Base-by-base conservation (phyloP, 2,329 filamentous ascomycete genomes). In the Fusarium neocosmosporiellum region DNA sequence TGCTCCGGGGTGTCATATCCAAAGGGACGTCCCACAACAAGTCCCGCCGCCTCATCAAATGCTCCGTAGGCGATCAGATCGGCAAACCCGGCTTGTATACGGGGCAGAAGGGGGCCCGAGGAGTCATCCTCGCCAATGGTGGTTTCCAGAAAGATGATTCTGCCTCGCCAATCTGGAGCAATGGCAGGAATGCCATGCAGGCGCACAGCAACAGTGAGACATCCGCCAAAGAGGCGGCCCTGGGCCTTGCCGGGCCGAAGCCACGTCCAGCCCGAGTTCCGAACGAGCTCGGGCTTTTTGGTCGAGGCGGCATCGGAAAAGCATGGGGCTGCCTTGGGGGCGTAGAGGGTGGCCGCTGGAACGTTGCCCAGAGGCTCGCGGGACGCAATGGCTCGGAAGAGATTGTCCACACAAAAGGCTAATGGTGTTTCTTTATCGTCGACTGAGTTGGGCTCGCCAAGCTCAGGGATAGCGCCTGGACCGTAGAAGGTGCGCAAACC, bases 401-500 rank as follows among this genome's bases (percentile, higher is more conserved):
- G 76, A 33, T 82, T 72, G 8, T 77, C 66, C 13, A 78, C 67
- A 22, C 68, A 78, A 59, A 83, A 83, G 0, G 74, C 75, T 6
- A 82, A 72, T 8, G 81, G 62, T 3, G 78, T 78, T 4, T 66
- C 59, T 14, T 78, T 75, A 16, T 79, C 73, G 3, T 75, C 69
- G 7, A 66, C 37, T 0, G 77, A 68, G 11, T 59, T 69, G 1
- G 72, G 55, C 34, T 80, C 81, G 33, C 82, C 82, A 0, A 85
- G 81, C 67, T 85, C 83, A 2, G 82, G 76, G 54, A 84, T 78
- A 2, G 80, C 74, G 5, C 81, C 78, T 3, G 84, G 84, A 0
- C 84, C 84, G 73, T 85, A 85, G 60, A 85, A 85, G 6, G 83
- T 85, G 43, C 83, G 81, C 37, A 85, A 74, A 0, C 84, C 84